Evolutionary conservation across 495 filamentous ascomycete species (phyloP), one percentile per base, ranked within the genome.

Genomic region (Podospora pseudopauciseta): DNA sequence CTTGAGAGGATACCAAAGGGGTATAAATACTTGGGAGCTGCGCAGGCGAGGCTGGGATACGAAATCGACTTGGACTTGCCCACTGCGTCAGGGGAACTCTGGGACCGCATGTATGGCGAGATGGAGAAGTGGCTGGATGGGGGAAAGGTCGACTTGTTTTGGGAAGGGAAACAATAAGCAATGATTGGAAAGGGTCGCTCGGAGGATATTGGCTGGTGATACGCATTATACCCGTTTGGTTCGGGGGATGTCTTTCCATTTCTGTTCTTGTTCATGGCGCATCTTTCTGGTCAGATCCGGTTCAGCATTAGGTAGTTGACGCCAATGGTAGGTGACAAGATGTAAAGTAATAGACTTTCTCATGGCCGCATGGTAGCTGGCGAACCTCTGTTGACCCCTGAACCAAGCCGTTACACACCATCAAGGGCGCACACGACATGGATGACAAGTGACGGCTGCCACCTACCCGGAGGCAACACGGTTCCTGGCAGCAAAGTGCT

Each of bases 1-100:
- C 74, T 90, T 59, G 75, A 79, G 34, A 71, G 65, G 19, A 87
- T 82, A 70, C 86, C 86, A 3, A 77, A 80, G 68, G 87, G 87
- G 3, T 89, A 89, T 74, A 80, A 82, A 68, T 88, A 86, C 75
- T 77, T 90, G 16, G 81, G 78, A 28, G 79, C 77, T 13, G 80
- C 80, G 23, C 81, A 83, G 75, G 78, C 73, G 57, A 77, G 78
- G 67, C 72, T 83, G 28, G 81, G 81, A 4, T 81, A 83, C 59
- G 69, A 78, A 27, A 73, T 83, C 56, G 80, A 83, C 61, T 63
- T 74, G 57, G 65, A 69, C 53, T 72, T 83, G 23, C 79, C 81
- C 7, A 83, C 81, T 11, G 70, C 76, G 5, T 70, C 78, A 53
- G 58, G 66, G 2, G 58, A 26, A 68, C 61, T 80, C 73, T 79